Percentiles rank a stretch among this genome's conserved stretches.
These are phyloP conservation scores for Lanmaoa rubissima DNA, from an alignment of 768 basidiomycete species.

Conservation along the genomic window DNA sequence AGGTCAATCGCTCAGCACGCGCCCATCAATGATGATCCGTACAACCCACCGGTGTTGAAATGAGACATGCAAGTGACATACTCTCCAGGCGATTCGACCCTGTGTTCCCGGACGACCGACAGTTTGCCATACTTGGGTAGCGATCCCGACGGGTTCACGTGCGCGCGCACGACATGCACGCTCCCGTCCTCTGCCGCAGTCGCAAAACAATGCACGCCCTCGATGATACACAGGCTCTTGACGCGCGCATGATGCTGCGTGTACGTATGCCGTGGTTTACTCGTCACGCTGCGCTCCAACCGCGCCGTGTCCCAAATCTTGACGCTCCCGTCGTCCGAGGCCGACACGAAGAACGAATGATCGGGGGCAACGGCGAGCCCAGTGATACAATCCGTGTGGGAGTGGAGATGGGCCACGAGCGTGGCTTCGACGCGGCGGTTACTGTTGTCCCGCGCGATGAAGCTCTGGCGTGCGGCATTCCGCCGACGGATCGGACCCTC, in stretches of 20 bases:
- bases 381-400: constrained; percentile 79
- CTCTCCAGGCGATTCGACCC: constrained; percentile 68
- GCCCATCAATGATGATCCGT: neutral
- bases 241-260: constrained; percentile 69
- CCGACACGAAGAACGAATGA: constrained; percentile 91
- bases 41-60: constrained; percentile 63
- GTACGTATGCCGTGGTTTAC: constrained; percentile 74
- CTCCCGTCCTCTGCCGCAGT: constrained; percentile 84
- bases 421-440: constrained; percentile 68
- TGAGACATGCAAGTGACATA: constrained; percentile 84
- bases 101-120: constrained; percentile 78
- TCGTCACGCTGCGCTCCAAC: constrained; percentile 92
- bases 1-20: constrained; percentile 4
- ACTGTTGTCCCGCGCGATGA: constrained; percentile 61
- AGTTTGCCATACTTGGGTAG: constrained; percentile 83
- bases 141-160: constrained; percentile 61
- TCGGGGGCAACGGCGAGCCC: constrained; percentile 88
- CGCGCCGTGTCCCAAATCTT: constrained; percentile 92
- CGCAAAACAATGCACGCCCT: constrained; percentile 86
- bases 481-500: constrained; percentile 79
- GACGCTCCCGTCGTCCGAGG: constrained; percentile 91
- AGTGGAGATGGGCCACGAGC: constrained; percentile 79
- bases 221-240: constrained; percentile 74
- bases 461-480: constrained; percentile 66
- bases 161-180: constrained; percentile 80